These are phyloP conservation scores for Dendrobium nobile DNA, from an alignment of 106 monocot species.

Conservation along the genomic window DNA sequence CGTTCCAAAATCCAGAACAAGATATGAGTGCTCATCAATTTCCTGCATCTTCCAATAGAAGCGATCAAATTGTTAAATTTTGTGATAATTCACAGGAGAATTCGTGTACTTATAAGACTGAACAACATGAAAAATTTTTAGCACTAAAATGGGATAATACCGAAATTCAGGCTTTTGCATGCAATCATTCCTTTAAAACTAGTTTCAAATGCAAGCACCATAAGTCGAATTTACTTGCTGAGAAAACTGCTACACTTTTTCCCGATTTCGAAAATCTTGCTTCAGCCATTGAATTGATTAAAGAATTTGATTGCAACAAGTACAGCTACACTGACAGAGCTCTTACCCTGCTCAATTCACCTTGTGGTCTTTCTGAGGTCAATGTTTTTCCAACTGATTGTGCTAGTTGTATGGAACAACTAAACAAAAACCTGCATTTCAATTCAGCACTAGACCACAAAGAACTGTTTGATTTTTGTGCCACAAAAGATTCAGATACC, in stretches of 20 bases:
- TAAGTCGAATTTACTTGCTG: not conserved
- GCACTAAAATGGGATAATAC: not conserved
- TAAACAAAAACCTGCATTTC: not conserved
- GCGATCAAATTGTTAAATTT: not conserved
- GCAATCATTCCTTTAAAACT: not conserved
- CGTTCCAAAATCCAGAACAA: not conserved
- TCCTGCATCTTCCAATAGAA: conserved; percentile 1
- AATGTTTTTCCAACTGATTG: not conserved
- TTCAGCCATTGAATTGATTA: not conserved
- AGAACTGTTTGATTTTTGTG: not conserved
- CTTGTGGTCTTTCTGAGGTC: not conserved
- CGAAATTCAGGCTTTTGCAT: not conserved
- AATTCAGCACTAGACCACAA: not conserved
- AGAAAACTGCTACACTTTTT: not conserved
- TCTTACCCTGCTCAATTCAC: not conserved
- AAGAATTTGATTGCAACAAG: not conserved
- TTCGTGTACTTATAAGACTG: not conserved
- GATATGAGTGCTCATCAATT: not conserved
- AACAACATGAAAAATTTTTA: not conserved
- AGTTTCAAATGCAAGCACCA: not conserved
- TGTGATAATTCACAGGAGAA: not conserved
- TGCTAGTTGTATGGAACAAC: not conserved
- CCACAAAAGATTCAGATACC: not conserved
- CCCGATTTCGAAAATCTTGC: not conserved
- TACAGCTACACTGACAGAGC: not conserved